Base-by-base conservation (phyloP, 192 early-diverging fungal genomes). In the Coemansia sp. region DNA sequence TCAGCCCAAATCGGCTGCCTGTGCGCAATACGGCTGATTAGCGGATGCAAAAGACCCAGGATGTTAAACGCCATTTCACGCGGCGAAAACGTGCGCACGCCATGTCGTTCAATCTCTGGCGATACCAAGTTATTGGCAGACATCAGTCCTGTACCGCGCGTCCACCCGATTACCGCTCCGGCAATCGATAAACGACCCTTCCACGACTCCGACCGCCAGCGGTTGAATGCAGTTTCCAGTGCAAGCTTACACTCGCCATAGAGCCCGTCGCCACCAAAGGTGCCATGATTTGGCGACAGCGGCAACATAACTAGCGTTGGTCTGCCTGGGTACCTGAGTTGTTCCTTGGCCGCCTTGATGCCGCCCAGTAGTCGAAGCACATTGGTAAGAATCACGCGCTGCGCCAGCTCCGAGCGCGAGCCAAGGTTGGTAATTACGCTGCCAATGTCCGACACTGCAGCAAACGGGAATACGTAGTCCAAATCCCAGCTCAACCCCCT, bases 1-100 rank as follows among this genome's bases (percentile, higher is more conserved):
- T 94, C 94, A 27, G 92, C 94, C 88, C 89, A 94, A 41, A 96
- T 75, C 27, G 93, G 91, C 71, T 94, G 89, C 28, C 81, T 71
- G 62, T 85, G 85, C 58, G 86, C 85, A 27, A 89, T 73, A 64
- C 88, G 85, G 54, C 85, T 85, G 58, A 97, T 88, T 38, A 76
- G 81, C 54, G 88, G 88, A 73, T 97, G 91, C 80, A 94, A 83
- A 12, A 97, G 87, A 73, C 90, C 88, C n/a, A 97, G 69, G 31
- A 97, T 85, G 85, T 90, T 94, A 84, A 97, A 95, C 19, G 93
- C 91, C 93, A 95, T 97, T 73, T 97, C 95, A 64, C 88, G 76
- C 30, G 90, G 80, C 19, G 92, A 92, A 87, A 94, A 97, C 27
- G 95, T 94, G 61, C 91, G 86, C 12, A 90, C 87, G 55, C 93